Conservation (phyloP, 306 rosid genomes). For the Medicago lupulina region DNA sequence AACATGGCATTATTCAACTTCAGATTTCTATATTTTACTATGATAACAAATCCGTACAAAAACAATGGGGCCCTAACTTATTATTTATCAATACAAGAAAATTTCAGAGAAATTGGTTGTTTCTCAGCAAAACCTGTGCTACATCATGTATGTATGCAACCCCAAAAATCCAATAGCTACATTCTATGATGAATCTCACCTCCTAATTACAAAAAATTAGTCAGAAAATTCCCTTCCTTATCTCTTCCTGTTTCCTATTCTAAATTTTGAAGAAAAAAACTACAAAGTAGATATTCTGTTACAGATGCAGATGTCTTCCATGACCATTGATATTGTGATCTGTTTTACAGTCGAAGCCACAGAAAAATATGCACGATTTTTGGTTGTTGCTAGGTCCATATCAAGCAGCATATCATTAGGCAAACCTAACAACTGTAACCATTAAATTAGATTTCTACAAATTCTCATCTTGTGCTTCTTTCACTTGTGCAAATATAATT, state of each 20-base stretch:
- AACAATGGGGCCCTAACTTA: slow-evolving; percentile 36
- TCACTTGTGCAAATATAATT: slow-evolving; percentile 36
- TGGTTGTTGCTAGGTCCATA: slow-evolving; percentile 52
- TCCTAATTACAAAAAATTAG: slow-evolving; percentile 69
- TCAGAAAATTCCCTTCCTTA: slow-evolving; percentile 40
- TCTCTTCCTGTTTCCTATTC: slow-evolving; percentile 49
- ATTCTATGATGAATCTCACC: slow-evolving; percentile 52
- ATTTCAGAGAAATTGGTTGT: slow-evolving; percentile 42
- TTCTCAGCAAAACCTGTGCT: slow-evolving; percentile 49
- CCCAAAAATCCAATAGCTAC: slow-evolving; percentile 49
- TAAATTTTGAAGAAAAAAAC: slow-evolving; percentile 25
- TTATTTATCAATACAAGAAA: slow-evolving; percentile 51
- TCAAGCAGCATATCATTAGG: slow-evolving; percentile 47
- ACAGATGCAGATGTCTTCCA: slow-evolving; percentile 41
- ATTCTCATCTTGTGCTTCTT: slow-evolving; percentile 40
- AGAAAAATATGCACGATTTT: slow-evolving; percentile 56
- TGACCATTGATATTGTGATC: slow-evolving; percentile 45
- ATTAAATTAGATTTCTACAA: slow-evolving; percentile 43
- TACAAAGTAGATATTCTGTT: slow-evolving; percentile 32
- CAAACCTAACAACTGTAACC: slow-evolving; percentile 36
- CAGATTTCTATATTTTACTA: slow-evolving; percentile 42
- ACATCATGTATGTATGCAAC: slow-evolving; percentile 40
- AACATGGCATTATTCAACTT: slow-evolving; percentile 37
- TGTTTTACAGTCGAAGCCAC: slow-evolving; percentile 46
- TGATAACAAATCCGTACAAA: slow-evolving; percentile 46